Evolutionary conservation across 139 green algal species (phyloP).

Genomic region (Auxenochlorella pyrenoidosa): DNA sequence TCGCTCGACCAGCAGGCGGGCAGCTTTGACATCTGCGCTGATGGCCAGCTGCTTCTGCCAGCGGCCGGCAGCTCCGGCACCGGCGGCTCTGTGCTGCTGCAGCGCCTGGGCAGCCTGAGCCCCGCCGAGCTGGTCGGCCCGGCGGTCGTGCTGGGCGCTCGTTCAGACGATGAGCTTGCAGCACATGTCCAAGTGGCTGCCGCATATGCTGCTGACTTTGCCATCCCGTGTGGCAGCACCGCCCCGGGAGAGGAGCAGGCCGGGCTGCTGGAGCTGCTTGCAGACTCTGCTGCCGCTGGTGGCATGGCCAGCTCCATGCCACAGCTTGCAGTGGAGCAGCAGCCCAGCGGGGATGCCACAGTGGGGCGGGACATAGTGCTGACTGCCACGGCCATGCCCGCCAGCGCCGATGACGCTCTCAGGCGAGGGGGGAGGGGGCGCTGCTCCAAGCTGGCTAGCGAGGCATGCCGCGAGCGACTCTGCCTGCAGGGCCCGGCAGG

Average conservation of each 20-base stretch:
- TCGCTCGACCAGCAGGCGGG: not conserved
- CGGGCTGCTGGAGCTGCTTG: not conserved
- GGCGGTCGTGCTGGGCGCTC: constrained; percentile 9
- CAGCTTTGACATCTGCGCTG: not conserved
- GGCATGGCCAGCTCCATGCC: not conserved
- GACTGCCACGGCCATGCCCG: not conserved
- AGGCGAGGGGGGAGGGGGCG: not conserved
- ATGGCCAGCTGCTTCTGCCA: not conserved
- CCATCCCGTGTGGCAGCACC: constrained; percentile 1
- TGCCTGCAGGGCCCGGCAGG: not conserved
- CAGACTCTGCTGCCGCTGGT: not conserved
- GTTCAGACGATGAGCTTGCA: not conserved
- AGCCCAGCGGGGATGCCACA: not conserved
- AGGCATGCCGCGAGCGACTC: not conserved
- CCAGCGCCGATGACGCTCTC: not conserved
- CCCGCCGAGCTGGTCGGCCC: not conserved
- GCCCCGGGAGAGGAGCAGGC: not conserved
- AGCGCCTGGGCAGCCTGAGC: not conserved
- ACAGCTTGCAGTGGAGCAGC: not conserved
- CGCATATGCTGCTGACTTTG: not conserved
- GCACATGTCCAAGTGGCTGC: not conserved
- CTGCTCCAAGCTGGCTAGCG: not conserved
- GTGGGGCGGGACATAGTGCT: not conserved
- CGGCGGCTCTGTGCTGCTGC: not conserved
- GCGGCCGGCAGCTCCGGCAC: not conserved